Base-by-base conservation (phyloP, 164 flowering plant genomes). In the Sextonia rubra region DNA sequence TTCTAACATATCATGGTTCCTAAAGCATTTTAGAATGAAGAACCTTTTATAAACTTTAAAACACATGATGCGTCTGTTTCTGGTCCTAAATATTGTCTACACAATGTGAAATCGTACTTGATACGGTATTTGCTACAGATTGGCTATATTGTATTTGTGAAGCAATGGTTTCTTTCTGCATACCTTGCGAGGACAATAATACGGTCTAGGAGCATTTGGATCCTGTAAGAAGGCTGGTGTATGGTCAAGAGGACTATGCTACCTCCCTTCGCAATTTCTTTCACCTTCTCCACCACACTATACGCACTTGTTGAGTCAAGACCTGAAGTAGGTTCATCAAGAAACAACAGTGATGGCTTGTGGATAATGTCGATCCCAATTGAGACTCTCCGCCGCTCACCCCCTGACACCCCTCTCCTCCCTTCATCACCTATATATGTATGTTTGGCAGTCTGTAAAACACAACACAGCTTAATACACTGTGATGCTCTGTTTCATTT, bases 241-340 rank as follows among this genome's bases (percentile, higher is more conserved):
- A 91, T 88, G 63, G 93, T 90, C 97, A 91, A 88, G 72, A 91
- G 85, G 64, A 91, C 97, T 11, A 89, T 90, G 83, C 97, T 87
- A 1, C 93, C 91, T 20, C 85, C 75, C 67, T 74, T 70, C 25
- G 97, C 92, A 7, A 91, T 89, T 70, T 85, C 91, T 73, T 90
- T 86, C 12, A 91, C 90, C 80, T 86, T 89, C 47, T 91, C 90
- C 1, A 91, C 92, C 12, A 91, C 93, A 70, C 90, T 90, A 81
- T 72, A 90, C 61, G 92, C 97, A 56, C 92, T 90, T 26, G 91
- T 87, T 0, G 94, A 91, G 71, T 90, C 92, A 12, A 91, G 89
- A 30, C 94, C 97, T 3, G 94, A 90, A 4, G 94, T 91, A 15
- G 94, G 92, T 71, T 91, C 94, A 64, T 91, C 94, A 0, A 91